phyloP scores from a whole-genome alignment of 139 green algal species.

The Haematococcus lacustris region DNA sequence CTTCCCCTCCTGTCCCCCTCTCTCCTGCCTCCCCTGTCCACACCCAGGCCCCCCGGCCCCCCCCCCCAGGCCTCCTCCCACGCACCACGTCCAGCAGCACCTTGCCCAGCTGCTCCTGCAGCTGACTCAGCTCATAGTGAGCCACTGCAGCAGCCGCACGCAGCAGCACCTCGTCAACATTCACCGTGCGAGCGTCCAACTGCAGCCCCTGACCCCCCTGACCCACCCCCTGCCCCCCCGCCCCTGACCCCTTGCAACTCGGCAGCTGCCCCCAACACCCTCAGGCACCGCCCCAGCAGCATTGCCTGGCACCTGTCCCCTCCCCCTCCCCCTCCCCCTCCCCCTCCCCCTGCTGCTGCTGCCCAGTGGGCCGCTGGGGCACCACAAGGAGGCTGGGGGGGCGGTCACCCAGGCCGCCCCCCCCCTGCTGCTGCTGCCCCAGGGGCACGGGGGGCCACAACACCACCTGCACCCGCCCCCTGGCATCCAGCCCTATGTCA shows the following conservation, averaged over 20 bases:
- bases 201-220: not conserved
- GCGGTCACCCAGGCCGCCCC: too few relatives aligned
- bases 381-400: too few relatives aligned
- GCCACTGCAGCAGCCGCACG: conserved; percentile 3
- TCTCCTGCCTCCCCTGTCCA: not conserved
- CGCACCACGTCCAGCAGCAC: not conserved
- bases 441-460: too few relatives aligned
- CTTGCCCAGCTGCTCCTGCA: not conserved
- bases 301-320: not conserved
- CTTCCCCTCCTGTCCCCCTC: too few relatives aligned
- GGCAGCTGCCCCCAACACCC: not conserved
- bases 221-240: too few relatives aligned
- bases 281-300: not conserved
- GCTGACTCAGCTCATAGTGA: not conserved
- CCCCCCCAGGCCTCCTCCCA: too few relatives aligned
- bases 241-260: too few relatives aligned
- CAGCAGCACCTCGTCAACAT: conserved; percentile 19
- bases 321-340: not conserved
- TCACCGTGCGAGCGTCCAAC: conserved; percentile 5
- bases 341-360: not conserved
- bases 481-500: not conserved
- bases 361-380: not conserved
- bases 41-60: too few relatives aligned
- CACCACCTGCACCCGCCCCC: not conserved
- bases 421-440: too few relatives aligned